Evolutionary conservation across 129 eudicot genomes (phyloP), one percentile per base, ranked within the genome.

Genomic region (Ambrosia artemisiifolia): DNA sequence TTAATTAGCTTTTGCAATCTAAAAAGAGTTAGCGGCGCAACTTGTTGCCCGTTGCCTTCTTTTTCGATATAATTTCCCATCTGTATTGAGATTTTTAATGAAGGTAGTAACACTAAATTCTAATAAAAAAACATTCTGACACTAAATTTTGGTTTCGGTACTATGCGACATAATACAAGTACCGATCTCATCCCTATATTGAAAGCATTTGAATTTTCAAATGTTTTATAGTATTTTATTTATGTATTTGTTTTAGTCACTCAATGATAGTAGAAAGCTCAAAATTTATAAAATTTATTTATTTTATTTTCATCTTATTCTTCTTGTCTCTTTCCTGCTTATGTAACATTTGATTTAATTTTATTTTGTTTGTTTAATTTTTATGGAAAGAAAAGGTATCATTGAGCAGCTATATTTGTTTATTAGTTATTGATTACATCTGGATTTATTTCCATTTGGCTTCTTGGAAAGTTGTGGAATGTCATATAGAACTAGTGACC

Each of bases 361-460:
- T 56, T 11, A 24, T 72, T 72, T 57, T 72, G 55, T 8, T 72
- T 6, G 20, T 13, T 10, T 65, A 17, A 40, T 4, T 49, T n/a
- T 49, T 49, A n/a, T 49, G 8, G 19, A 13, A 49, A 54, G 75
- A 28, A 20, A 57, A 65, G 67, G 56, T 14, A 43, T 5, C 18
- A 7, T 16, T 72, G 20, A n/a, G 66, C 59, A 24, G 67, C 16
- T 59, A 43, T 60, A 33, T 68, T 59, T 57, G 76, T 72, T 72
- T 57, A 59, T 18, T 72, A 72, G 68, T 72, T 72, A 66, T 59
- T 72, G 76, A 72, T 30, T 12, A 59, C 47, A 53, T 44, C 4
- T 42, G 40, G 68, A 24, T 72, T 57, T 42, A 34, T 72, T 57
- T 72, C 67, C 76, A 59, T 59, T 72, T 72, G 59, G 76, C 76